Evolutionary conservation across 495 filamentous ascomycete species (phyloP), one percentile per base, ranked within the genome.

Genomic region (Aspergillus baeticus): DNA sequence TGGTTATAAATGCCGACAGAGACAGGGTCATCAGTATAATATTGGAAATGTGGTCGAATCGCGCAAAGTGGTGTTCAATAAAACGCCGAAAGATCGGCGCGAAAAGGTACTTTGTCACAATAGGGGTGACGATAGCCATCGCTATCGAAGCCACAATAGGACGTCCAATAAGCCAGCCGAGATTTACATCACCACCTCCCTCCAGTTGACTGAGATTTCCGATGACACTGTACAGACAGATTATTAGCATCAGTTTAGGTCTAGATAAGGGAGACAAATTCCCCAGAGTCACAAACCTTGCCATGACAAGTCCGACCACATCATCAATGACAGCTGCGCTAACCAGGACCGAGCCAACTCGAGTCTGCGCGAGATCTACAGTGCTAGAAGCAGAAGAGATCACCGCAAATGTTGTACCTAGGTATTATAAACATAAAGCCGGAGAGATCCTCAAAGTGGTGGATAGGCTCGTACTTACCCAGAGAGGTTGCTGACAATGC

Each of bases 301-400:
- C 81, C 75, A 92, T 84, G 7, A 92, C 81, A 26, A 92, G 72
- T 0, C 89, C 89, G n/a, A 87, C 77, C 0, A 94, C 86, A 71
- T 92, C 89, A 65, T 92, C 89, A 62, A 94, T 82, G 71, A 93
- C 86, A 20, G 89, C 90, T 2, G 87, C 88, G 54, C 81, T 84
- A 22, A 72, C 63, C 10, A 72, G 65, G 2, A 72, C 53, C 1
- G 69, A 67, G 2, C 69, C 69, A 10, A 72, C 69, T 17, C 66
- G 53, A 6, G 69, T 72, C 31, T 72, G 62, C 0, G 60, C 57
- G 5, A 72, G 62, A 46, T 66, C 61, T 1, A 72, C 58, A 6
- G 59, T 59, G 7, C 45, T 55, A 0, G 69, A 64, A 0, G 68
- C 61, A 6, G 69, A 72, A 2, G 58, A 43, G 17, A 72, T 70